phyloP scores from a whole-genome alignment of 768 basidiomycete species.

The Collybiopsis luxurians region DNA sequence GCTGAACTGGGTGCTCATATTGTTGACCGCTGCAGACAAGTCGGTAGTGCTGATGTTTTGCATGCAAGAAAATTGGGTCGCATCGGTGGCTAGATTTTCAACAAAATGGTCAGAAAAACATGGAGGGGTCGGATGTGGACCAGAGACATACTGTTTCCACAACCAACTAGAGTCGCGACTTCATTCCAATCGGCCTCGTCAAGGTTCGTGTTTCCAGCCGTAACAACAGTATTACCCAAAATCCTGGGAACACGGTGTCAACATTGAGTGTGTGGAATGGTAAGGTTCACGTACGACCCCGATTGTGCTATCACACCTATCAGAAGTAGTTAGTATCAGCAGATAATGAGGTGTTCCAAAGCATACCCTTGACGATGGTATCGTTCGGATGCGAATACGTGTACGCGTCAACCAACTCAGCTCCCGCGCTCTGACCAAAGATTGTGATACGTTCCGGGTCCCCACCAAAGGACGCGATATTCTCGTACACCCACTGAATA shows the following conservation, averaged over 20 bases:
- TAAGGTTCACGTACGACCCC: conserved; percentile 25
- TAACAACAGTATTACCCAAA: not conserved
- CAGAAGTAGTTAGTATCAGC: no score
- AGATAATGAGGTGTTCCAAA: no score
- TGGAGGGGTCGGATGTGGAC: not conserved
- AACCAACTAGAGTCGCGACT: conserved; percentile 28
- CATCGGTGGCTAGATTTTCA: conserved; percentile 16
- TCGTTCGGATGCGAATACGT: conserved; percentile 31
- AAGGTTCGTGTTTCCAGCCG: conserved; percentile 6
- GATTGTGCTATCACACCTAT: conserved; percentile 28
- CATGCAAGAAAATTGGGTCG: conserved; percentile 35
- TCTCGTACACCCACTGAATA: conserved; percentile 45
- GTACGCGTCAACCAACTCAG: conserved; percentile 30
- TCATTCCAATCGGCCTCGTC: conserved; percentile 27
- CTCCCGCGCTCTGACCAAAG: conserved; percentile 38
- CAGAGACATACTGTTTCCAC: conserved; percentile 24
- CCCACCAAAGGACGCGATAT: conserved; percentile 39
- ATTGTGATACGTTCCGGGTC: conserved; percentile 23
- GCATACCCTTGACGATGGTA: conserved; percentile 28
- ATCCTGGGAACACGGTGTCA: not conserved
- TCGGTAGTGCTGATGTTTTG: conserved; percentile 25
- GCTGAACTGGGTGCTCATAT: conserved; percentile 23
- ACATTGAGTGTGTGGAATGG: not conserved
- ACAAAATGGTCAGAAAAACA: not conserved
- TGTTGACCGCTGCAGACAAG: conserved; percentile 31